Base-by-base conservation (phyloP, 768 basidiomycete genomes). In the Leucosporidium scottii region DNA sequence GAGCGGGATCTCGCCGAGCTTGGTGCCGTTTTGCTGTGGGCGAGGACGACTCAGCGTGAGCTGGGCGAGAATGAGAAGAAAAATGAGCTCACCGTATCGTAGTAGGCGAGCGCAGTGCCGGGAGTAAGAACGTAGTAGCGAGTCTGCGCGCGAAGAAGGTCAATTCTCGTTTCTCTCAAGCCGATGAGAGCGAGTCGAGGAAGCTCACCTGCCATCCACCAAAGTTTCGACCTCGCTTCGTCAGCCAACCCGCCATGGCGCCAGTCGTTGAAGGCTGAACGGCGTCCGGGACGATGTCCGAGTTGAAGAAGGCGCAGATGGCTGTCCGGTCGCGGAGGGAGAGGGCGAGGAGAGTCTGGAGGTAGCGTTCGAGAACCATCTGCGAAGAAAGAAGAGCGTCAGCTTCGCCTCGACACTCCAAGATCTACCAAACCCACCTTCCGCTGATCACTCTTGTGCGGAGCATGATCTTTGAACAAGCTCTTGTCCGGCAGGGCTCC, bases 151-250 rank as follows among this genome's bases (percentile, higher is more conserved):
- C 31, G 57, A 53, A 53, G 55, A 91, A 93, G 3, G 73, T 76
- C 44, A 56, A 44, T n/a, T 7, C 25, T 15, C 28, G 9, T 21
- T 17, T 18, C 25, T 36, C 20, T n/a, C n/a, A n/a, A n/a, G n/a
- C n/a, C n/a, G 36, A n/a, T 21, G 4, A n/a, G 4, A 25, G 25
- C 17, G 0, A 53, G 56, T 27, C 23, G 27, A 54, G n/a, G 15
- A 0, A 23, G 25, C 57, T 25, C 9, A 63, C 67, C 77, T 72
- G 65, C 65, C 75, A 80, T 61, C 94, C 93, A 55, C 96, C 96
- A 79, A 98, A 97, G 75, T 91, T 96, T 81, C 97, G 92, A 27
- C 93, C 93, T 66, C 92, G 84, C 80, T 97, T 97, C 25, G 94
- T 97, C 47, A 72, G 34, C 59, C 59, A 72, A 4, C 69, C 94